Percentiles rank a stretch among this genome's conserved stretches.
These are phyloP conservation scores for Hansenula sp. DNA, from an alignment of 1,139 yeast species.

Conservation along the genomic window DNA sequence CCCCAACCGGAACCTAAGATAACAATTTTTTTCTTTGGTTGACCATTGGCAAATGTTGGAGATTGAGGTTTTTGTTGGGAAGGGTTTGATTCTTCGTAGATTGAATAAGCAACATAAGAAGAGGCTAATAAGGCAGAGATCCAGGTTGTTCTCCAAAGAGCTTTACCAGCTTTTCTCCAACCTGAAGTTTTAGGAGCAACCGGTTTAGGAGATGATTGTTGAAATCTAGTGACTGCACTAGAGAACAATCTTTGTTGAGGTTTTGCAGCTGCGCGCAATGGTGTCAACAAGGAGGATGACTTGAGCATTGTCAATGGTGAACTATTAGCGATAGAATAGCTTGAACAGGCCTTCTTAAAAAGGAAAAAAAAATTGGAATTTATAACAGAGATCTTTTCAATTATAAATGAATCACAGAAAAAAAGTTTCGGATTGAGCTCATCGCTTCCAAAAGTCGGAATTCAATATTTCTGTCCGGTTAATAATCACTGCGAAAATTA, in stretches of 20 bases:
- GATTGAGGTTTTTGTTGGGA: constrained; percentile 54
- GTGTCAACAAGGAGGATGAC: neutral
- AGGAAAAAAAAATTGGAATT: too few relatives aligned
- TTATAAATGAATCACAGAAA: too few relatives aligned
- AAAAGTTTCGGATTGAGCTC: too few relatives aligned
- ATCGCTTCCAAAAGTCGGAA: too few relatives aligned
- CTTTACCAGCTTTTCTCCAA: constrained; percentile 25
- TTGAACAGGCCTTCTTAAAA: too few relatives aligned
- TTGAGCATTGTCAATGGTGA: neutral
- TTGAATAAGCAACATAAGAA: constrained; percentile 50
- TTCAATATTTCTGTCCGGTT: too few relatives aligned
- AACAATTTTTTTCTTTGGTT: constrained; percentile 82
- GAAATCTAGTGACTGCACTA: neutral
- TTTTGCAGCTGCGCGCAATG: neutral
- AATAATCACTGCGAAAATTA: too few relatives aligned
- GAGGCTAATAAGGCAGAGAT: constrained; percentile 36
- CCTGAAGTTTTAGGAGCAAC: constrained; percentile 20
- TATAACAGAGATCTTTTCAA: too few relatives aligned
- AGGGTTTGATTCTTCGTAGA: constrained; percentile 62
- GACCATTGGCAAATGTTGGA: constrained; percentile 59
- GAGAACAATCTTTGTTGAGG: neutral
- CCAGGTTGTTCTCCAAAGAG: constrained; percentile 32
- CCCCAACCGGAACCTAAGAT: constrained; percentile 97
- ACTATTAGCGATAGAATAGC: neutral
- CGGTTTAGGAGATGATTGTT: neutral